A percentile compares a stretch with the other conserved stretches of the same genome.
These are phyloP conservation scores for Batkoa obscura DNA, from an alignment of 371 early-diverging fungal species.

Conservation along the genomic window DNA sequence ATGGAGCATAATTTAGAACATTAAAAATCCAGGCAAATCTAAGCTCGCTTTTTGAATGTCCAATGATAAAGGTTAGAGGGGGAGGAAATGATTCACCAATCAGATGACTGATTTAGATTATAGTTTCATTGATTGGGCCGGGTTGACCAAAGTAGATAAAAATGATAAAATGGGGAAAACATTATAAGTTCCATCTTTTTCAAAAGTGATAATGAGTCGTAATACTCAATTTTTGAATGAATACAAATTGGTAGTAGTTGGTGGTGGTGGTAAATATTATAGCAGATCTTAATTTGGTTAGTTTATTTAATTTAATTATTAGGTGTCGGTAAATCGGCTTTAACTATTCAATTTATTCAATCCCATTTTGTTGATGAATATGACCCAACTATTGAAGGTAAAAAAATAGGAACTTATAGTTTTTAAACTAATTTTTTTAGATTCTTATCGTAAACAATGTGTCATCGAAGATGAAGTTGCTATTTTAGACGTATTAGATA, in stretches of 20 bases:
- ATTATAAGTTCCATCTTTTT: too few species aligned
- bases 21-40: too few species aligned
- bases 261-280: constrained; percentile 53
- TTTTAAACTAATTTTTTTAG: constrained; percentile 15
- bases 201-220: neutral
- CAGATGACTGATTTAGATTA: neutral
- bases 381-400: constrained; percentile 85
- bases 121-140: neutral
- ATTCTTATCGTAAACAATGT: constrained; percentile 80
- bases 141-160: too few species aligned
- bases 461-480: constrained; percentile 65
- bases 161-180: too few species aligned
- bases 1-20: too few species aligned
- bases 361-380: constrained; percentile 81
- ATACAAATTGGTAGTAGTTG: constrained; percentile 69
- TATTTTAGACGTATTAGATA: constrained; percentile 73
- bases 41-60: too few species aligned
- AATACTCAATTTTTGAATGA: constrained; percentile 13
- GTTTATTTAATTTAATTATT: neutral
- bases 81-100: neutral
- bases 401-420: neutral
- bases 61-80: too few species aligned
- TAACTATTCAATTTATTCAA: constrained; percentile 81
- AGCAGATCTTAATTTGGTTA: neutral
- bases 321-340: constrained; percentile 68